Conservation (phyloP, 1,284 basidiomycete genomes). For the Leucoagaricus sp. region DNA sequence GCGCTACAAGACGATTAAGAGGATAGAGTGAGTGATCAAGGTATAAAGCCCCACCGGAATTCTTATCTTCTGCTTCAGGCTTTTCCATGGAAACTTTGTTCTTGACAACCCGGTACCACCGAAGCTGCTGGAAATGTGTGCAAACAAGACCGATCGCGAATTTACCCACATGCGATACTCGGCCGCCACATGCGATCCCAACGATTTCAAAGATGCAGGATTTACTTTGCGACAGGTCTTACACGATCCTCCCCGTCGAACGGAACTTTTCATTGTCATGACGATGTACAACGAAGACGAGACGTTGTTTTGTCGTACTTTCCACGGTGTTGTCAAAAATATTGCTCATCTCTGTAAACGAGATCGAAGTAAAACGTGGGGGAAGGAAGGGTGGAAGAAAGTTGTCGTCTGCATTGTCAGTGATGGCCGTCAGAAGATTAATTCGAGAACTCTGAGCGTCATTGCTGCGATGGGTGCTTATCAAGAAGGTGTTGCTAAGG, state of each 20-base stretch:
- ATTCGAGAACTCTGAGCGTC: constrained; percentile 81
- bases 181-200: constrained; percentile 92
- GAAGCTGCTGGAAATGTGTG: constrained; percentile 81
- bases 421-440: constrained; percentile 85
- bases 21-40: constrained; percentile 62
- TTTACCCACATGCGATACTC: constrained; percentile 95
- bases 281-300: constrained; percentile 79
- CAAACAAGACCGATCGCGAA: constrained; percentile 78
- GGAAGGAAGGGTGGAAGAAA: constrained; percentile 97
- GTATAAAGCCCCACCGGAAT: not conserved
- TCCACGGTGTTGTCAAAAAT: constrained; percentile 94
- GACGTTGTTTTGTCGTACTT: constrained; percentile 85
- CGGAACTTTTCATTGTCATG: constrained; percentile 72
- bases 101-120: constrained; percentile 85
- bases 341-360: constrained; percentile 81
- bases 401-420: constrained; percentile 65
- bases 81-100: constrained; percentile 93
- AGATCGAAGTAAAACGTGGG: constrained; percentile 90
- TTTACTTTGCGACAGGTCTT: constrained; percentile 82
- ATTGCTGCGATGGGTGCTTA: constrained; percentile 88
- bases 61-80: constrained; percentile 35
- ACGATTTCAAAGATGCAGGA: constrained; percentile 78
- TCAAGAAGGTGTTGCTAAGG: constrained; percentile 88
- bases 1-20: constrained; percentile 90
- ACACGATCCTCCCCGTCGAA: constrained; percentile 83